These are phyloP conservation scores for Stachybotrys chlorohalonatus DNA, from an alignment of 2,329 filamentous ascomycete genomes.

Conservation along the genomic window DNA sequence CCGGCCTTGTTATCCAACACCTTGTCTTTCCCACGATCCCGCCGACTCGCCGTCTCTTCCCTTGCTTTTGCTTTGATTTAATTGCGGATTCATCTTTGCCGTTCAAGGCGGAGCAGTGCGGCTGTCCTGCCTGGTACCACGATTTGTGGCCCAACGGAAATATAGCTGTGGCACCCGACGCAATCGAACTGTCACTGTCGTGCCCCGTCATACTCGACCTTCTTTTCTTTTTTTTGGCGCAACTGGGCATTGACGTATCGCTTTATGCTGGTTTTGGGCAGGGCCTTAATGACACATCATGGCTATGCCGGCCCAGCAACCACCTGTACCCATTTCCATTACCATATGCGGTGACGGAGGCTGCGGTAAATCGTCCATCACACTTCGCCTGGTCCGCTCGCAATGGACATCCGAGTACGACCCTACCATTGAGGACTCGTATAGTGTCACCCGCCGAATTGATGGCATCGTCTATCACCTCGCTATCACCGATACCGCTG, in stretches of 20 bases:
- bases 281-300: not conserved
- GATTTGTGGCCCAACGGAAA: not conserved
- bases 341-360: slow-evolving; percentile 83
- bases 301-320: slow-evolving; percentile 4
- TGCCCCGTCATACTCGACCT: not conserved
- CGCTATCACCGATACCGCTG: slow-evolving; percentile 71
- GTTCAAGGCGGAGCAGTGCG: not conserved
- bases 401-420: slow-evolving; percentile 81
- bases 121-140: not conserved
- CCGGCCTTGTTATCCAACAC: not conserved
- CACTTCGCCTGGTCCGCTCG: slow-evolving; percentile 69
- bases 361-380: slow-evolving; percentile 79
- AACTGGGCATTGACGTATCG: not conserved
- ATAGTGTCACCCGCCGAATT: slow-evolving; percentile 71
- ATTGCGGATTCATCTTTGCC: not conserved
- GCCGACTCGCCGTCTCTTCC: not conserved
- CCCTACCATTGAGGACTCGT: slow-evolving; percentile 76
- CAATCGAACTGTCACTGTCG: not conserved
- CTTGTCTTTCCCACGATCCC: not conserved
- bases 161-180: not conserved
- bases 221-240: not conserved
- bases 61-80: not conserved
- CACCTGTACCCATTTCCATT: slow-evolving; percentile 55
- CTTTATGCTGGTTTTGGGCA: no score
- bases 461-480: slow-evolving; percentile 76